phyloP scores from a whole-genome alignment of 371 early-diverging fungal genomes.

The Dichotomocladium elegans region DNA sequence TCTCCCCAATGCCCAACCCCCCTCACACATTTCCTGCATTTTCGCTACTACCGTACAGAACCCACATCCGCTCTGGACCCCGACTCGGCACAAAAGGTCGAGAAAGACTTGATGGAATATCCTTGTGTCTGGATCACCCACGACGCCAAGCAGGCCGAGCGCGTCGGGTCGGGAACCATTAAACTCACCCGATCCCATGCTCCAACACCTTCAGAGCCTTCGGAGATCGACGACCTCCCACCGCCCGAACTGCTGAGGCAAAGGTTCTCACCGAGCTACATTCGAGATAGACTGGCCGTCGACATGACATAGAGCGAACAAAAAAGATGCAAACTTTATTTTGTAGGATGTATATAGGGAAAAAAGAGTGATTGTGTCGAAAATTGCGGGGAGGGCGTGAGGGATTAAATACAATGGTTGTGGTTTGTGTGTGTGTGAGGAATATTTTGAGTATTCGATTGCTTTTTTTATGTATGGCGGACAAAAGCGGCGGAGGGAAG shows the following conservation, averaged over 20 bases:
- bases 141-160: conserved; percentile 65
- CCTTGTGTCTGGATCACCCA: conserved; percentile 86
- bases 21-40: too few species aligned
- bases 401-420: conserved; percentile 2
- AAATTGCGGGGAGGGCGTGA: too few species aligned
- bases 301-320: not conserved
- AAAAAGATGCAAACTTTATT: not conserved
- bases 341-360: not conserved
- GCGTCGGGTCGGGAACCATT: conserved; percentile 50
- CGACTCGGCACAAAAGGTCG: conserved; percentile 69
- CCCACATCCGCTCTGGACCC: conserved; percentile 89
- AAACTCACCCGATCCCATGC: not conserved
- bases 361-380: not conserved
- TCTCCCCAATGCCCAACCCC: too few species aligned
- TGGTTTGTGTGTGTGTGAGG: conserved; percentile 5
- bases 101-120: conserved; percentile 53
- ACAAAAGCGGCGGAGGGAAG: not conserved
- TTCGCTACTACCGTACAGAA: conserved; percentile 62
- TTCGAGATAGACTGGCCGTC: not conserved
- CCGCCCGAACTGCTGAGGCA: not conserved
- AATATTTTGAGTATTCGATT: not conserved
- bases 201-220: not conserved
- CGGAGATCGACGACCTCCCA: not conserved
- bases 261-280: not conserved
- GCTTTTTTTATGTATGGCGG: not conserved